Conservation (phyloP, 768 basidiomycete genomes). For the Suillus cothurnatus region DNA sequence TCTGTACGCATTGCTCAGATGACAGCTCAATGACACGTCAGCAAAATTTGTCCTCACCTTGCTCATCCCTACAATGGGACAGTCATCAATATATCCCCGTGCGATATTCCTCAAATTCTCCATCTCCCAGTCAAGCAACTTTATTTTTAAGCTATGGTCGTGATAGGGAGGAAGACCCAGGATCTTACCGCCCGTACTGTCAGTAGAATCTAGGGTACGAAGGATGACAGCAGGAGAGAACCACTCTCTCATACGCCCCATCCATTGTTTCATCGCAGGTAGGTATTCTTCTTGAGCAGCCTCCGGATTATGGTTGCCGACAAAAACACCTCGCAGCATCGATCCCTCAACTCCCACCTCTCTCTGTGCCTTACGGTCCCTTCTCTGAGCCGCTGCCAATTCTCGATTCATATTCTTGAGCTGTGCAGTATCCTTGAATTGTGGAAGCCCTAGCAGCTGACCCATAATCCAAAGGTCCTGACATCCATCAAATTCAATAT, state of each 20-base stretch:
- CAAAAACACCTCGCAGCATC: no score
- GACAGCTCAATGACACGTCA: no score
- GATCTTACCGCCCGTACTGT: not conserved
- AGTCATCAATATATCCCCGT: slow-evolving; percentile 8
- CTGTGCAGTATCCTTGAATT: not conserved
- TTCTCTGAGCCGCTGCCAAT: not conserved
- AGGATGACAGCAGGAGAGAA: slow-evolving; percentile 11
- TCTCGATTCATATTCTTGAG: not conserved
- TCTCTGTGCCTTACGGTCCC: not conserved
- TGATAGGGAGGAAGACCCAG: slow-evolving; percentile 9
- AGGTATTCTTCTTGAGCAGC: no score
- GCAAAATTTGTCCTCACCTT: not conserved
- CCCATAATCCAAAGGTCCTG: slow-evolving; percentile 8
- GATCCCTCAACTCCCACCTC: no score
- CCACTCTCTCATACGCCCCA: slow-evolving; percentile 9
- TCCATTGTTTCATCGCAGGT: not conserved
- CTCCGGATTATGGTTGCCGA: no score
- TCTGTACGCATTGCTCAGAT: not conserved
- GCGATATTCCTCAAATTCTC: not conserved
- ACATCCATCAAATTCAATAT: not conserved
- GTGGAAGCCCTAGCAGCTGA: not conserved
- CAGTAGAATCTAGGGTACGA: slow-evolving; percentile 1
- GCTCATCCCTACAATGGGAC: not conserved
- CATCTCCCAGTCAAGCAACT: slow-evolving; percentile 13
- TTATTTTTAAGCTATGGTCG: slow-evolving; percentile 10